Base-by-base conservation (phyloP, 164 flowering plant species). In the Dillenia turbinata region DNA sequence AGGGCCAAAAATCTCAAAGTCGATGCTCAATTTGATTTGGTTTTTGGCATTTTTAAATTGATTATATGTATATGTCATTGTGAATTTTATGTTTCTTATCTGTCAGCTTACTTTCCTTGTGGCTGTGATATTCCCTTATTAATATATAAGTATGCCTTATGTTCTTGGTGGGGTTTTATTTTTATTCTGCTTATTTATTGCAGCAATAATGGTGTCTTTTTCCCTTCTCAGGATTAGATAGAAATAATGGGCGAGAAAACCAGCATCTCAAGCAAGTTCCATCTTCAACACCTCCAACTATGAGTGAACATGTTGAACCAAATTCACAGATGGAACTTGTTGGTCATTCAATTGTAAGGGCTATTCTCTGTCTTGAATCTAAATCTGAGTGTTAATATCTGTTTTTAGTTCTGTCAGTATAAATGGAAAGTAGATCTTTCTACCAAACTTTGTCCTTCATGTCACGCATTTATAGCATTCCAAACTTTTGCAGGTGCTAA, bases 301-400 rank as follows among this genome's bases (percentile, higher is more conserved):
- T 59, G 66, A 78, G 72, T 60, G 86, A 75, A 58, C 72, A 72
- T 75, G 67, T 78, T n/a, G 49, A 77, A 22, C 85, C 85, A 49
- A 77, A 80, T 66, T 76, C 91, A 49, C 90, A 86, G 67, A 81
- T 85, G 70, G 96, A 94, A 65, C 96, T 91, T 68, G 84, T 84
- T 64, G 92, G 97, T 51, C 98, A 86, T 67, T 84, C 98, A 57
- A 74, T 89, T 66, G 98, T 90, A 79, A 81, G 87, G 61, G n/a
- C 26, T 57, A 33, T 33, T 33, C 40, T 33, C 40, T 33, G 7
- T 6, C 40, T 33, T 33, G 40, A 33, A 33, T 33, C 40, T 33
- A 33, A 33, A 33, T 33, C 40, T 5, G 7, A 33, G 7, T 33
- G 7, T 33, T 33, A 33, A 33, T 33, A 26, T 2, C 40, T 26